Evolutionary conservation across 192 early-diverging fungal genomes (phyloP).

Genomic region (Coemansia sp.): DNA sequence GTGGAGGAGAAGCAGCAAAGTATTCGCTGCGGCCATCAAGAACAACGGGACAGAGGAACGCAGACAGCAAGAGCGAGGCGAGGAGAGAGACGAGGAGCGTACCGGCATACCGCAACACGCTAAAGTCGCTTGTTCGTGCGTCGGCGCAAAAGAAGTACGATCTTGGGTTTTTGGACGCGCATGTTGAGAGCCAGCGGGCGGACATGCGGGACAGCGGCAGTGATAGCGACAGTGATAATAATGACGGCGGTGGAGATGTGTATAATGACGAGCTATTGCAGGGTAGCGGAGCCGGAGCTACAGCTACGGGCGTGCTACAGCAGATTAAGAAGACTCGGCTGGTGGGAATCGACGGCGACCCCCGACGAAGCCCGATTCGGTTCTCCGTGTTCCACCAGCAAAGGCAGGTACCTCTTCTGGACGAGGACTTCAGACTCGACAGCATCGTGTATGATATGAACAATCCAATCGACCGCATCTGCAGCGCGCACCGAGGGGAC

Average conservation of each 20-base stretch:
- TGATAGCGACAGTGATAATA: slow-evolving; percentile 6
- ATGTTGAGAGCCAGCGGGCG: slow-evolving; percentile 3
- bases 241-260: not conserved
- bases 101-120: slow-evolving; percentile 30
- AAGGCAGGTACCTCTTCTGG: not conserved
- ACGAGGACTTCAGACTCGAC: not conserved
- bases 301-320: too few relatives aligned
- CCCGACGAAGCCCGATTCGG: not conserved
- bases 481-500: not conserved
- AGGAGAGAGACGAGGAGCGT: not conserved
- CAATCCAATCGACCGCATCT: slow-evolving; percentile 24
- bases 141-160: slow-evolving; percentile 26
- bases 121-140: slow-evolving; percentile 40
- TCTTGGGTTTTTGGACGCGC: slow-evolving; percentile 31
- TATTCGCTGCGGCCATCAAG: too few relatives aligned
- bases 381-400: slow-evolving; percentile 13
- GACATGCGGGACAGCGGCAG: slow-evolving; percentile 5
- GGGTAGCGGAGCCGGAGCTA: too few relatives aligned
- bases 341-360: not conserved
- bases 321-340: too few relatives aligned
- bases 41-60: too few relatives aligned
- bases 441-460: not conserved
- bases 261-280: too few relatives aligned
- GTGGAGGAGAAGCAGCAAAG: too few relatives aligned
- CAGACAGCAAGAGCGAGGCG: too few relatives aligned